Evolutionary conservation across 202 grass and related monocot genomes (phyloP).

Genomic region (Bolboschoenoplectus hybrid): DNA sequence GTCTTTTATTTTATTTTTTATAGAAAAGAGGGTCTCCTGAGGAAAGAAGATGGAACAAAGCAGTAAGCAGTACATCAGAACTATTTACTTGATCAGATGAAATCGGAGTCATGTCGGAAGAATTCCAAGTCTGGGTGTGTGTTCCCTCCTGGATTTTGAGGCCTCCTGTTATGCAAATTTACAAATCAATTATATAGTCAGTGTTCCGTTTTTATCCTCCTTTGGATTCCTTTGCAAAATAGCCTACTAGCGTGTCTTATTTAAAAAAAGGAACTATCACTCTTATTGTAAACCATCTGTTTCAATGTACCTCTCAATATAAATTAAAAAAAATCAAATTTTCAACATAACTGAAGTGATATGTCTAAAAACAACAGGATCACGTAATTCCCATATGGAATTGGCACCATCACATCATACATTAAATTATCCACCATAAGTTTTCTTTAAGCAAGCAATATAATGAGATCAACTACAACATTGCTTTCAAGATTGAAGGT

Average conservation of each 20-base stretch:
- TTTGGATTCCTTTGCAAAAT: neutral
- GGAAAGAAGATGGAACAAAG: neutral
- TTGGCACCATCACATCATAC: constrained; percentile 2
- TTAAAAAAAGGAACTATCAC: neutral
- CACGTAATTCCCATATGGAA: neutral
- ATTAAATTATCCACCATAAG: constrained; percentile 22
- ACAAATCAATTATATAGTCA: neutral
- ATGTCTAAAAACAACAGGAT: constrained; percentile 1
- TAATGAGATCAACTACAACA: neutral
- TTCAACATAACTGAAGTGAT: constrained; percentile 2
- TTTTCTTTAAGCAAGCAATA: constrained; percentile 22
- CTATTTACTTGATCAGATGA: constrained; percentile 27
- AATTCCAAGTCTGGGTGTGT: constrained; percentile 78
- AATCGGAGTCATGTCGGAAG: constrained; percentile 61
- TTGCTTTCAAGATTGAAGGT: neutral
- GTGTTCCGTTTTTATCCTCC: neutral
- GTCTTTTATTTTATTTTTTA: neutral
- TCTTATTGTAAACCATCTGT: neutral
- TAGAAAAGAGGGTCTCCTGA: neutral
- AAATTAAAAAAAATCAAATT: constrained; percentile 2
- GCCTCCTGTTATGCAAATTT: constrained; percentile 42
- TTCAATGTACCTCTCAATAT: constrained; percentile 22
- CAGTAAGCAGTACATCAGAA: neutral
- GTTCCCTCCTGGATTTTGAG: constrained; percentile 48
- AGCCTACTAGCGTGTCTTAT: neutral